Conservation (phyloP, 179 eudicot species). For the Beta macrorhiza region DNA sequence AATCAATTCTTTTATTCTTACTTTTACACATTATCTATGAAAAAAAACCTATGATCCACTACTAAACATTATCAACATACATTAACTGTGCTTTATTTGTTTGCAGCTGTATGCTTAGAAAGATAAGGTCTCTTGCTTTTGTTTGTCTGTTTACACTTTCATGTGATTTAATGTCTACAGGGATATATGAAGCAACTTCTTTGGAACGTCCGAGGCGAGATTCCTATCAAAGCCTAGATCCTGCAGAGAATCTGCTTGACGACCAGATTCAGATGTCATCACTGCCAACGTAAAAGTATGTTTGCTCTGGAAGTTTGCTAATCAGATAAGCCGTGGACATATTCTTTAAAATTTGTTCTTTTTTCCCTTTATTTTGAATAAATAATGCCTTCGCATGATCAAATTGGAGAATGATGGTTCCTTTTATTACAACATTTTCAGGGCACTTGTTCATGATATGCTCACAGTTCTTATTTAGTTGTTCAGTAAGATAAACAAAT, state of each 20-base stretch:
- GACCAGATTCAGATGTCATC: conserved; percentile 73
- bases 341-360: not conserved
- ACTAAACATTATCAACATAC: too few relatives aligned
- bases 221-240: conserved; percentile 51
- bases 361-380: not conserved
- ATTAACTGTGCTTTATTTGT: not conserved
- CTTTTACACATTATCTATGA: too few relatives aligned
- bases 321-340: conserved; percentile 6
- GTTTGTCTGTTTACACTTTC: not conserved
- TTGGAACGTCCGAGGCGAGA: conserved; percentile 69
- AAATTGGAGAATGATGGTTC: not conserved
- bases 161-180: conserved; percentile 38
- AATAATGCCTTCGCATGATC: not conserved
- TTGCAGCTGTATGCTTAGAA: not conserved
- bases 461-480: not conserved
- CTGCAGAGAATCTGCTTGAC: conserved; percentile 58
- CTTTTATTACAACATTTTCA: not conserved
- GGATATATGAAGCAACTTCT: conserved; percentile 90
- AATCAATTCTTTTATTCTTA: too few relatives aligned
- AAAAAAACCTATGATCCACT: too few relatives aligned
- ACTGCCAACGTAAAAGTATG: conserved; percentile 67
- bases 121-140: not conserved
- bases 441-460: not conserved
- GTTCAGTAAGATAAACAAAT: not conserved
- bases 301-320: conserved; percentile 13